These are phyloP conservation scores for Haplographium delicatum DNA, from an alignment of 495 filamentous ascomycete species.

Conservation along the genomic window DNA sequence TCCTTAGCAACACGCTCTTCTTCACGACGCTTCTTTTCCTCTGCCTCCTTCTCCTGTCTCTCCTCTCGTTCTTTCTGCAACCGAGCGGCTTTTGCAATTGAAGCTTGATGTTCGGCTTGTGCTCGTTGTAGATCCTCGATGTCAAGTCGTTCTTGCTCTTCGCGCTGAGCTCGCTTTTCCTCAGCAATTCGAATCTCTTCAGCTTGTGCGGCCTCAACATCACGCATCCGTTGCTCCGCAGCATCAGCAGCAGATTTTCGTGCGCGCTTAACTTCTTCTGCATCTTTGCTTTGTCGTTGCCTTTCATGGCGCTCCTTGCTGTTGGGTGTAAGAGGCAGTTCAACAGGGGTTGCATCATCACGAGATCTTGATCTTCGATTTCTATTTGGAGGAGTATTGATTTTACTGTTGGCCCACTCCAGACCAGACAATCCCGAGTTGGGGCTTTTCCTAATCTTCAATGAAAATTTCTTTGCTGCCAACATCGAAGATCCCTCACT, in stretches of 20 bases:
- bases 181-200: slow-evolving; percentile 14
- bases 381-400: slow-evolving; percentile 17
- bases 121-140: slow-evolving; percentile 10
- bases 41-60: background rate
- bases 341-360: slow-evolving; percentile 6
- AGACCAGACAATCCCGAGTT: slow-evolving; percentile 1
- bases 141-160: slow-evolving; percentile 16
- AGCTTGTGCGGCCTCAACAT: slow-evolving; percentile 9
- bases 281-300: background rate
- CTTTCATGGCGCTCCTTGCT: slow-evolving; percentile 18
- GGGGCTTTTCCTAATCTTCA: slow-evolving; percentile 16
- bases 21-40: slow-evolving; percentile 9
- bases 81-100: slow-evolving; percentile 5
- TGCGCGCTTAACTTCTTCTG: slow-evolving; percentile 16
- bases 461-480: slow-evolving; percentile 6
- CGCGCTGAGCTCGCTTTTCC: slow-evolving; percentile 10
- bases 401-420: slow-evolving; percentile 8
- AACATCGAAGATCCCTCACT: slow-evolving; percentile 8
- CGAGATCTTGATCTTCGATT: slow-evolving; percentile 4
- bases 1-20: slow-evolving; percentile 12
- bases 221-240: slow-evolving; percentile 12
- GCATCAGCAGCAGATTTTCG: slow-evolving; percentile 18
- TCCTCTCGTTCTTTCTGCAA: slow-evolving; percentile 12
- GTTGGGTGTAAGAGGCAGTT: slow-evolving; percentile 18
- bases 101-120: slow-evolving; percentile 10